phyloP scores from a whole-genome alignment of 139 green algal genomes.

The Pseudopediastrum boryanum region DNA sequence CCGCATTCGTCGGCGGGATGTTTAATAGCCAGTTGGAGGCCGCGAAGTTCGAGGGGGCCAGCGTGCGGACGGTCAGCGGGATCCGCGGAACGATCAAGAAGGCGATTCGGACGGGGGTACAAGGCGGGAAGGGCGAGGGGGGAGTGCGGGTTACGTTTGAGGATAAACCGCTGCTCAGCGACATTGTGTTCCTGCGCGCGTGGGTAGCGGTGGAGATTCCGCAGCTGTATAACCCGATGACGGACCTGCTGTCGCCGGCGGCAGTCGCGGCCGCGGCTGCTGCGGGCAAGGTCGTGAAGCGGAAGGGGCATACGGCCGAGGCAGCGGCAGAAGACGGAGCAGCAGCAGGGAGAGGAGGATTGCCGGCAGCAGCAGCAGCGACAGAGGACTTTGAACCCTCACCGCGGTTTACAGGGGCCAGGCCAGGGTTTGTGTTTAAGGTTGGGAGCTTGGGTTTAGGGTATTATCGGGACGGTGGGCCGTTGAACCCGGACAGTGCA shows the following conservation, averaged over 20 bases:
- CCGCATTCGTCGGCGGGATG: conserved; percentile 94
- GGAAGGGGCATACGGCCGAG: not conserved
- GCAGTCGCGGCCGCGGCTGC: not conserved
- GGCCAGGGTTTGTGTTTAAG: conserved; percentile 76
- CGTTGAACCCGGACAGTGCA: not conserved
- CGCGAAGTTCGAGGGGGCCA: conserved; percentile 85
- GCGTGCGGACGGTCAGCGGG: conserved; percentile 89
- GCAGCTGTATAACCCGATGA: conserved; percentile 93
- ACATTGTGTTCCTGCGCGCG: conserved; percentile 94
- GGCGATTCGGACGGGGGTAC: conserved; percentile 50
- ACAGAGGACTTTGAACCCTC: conserved; percentile 50
- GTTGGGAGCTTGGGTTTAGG: conserved; percentile 68
- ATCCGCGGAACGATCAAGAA: conserved; percentile 98
- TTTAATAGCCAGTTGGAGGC: conserved; percentile 84
- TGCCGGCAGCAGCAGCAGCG: not conserved
- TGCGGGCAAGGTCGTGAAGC: conserved; percentile 5
- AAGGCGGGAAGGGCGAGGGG: conserved; percentile 56
- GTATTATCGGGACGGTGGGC: conserved; percentile 81
- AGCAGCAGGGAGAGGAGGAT: not conserved
- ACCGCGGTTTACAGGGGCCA: conserved; percentile 57
- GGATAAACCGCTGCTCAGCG: conserved; percentile 93
- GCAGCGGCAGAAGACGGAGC: not conserved
- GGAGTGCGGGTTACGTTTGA: conserved; percentile 90
- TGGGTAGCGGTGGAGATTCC: conserved; percentile 95
- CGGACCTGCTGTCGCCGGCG: conserved; percentile 77